A percentile compares a stretch with the other conserved stretches of the same genome.
Evolutionary conservation across 306 rosid species (phyloP).

Genomic region (Corylus heterophylla): DNA sequence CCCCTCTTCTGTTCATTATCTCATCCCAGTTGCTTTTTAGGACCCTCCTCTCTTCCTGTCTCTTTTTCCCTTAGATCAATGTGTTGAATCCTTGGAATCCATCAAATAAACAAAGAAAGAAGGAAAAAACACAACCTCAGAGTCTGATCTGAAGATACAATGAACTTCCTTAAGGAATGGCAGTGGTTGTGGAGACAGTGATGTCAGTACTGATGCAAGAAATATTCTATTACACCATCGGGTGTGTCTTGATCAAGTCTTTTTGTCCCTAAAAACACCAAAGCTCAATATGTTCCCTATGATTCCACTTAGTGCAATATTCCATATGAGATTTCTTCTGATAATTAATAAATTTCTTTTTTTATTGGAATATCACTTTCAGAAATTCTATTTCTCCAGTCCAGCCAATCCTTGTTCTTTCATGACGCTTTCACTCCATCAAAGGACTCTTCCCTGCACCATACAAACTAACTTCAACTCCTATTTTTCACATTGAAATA

Average conservation of each 20-base stretch:
- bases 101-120: background rate
- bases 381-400: background rate
- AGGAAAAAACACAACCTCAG: too few species aligned
- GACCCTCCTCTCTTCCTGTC: background rate
- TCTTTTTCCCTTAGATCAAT: too few species aligned
- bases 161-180: background rate
- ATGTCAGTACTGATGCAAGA: background rate
- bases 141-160: too few species aligned
- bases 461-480: slow-evolving; percentile 21
- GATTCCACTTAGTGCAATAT: slow-evolving; percentile 8
- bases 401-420: slow-evolving; percentile 10
- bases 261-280: background rate
- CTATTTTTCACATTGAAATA: slow-evolving; percentile 13
- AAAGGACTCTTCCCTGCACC: slow-evolving; percentile 7
- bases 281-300: slow-evolving; percentile 2
- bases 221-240: background rate
- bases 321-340: background rate
- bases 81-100: background rate
- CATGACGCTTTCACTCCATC: background rate
- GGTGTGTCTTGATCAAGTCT: background rate
- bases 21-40: too few species aligned
- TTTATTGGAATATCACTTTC: slow-evolving; percentile 2
- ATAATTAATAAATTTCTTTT: background rate
- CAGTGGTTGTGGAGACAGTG: background rate
- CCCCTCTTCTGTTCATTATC: too few species aligned